Evolutionary conservation across 305 asterid species (phyloP).

Genomic region (Withania somnifera): DNA sequence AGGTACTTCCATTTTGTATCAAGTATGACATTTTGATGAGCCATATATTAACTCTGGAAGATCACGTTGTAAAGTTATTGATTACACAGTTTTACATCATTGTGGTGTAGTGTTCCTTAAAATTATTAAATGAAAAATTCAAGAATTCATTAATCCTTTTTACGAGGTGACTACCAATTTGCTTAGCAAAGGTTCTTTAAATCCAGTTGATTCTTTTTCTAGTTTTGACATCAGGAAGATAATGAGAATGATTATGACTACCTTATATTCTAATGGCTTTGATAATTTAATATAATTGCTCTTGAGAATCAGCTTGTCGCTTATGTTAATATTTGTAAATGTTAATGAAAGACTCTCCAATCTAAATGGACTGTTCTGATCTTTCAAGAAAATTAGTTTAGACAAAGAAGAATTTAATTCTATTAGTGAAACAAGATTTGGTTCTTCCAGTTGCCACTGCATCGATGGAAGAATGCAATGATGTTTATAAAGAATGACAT

Average conservation of each 20-base stretch:
- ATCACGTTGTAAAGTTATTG: background rate
- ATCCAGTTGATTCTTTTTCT: background rate
- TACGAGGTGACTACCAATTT: background rate
- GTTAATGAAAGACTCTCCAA: too few relatives aligned
- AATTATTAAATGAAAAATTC: background rate
- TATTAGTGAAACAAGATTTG: too few relatives aligned
- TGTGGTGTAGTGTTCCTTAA: background rate
- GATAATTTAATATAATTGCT: too few relatives aligned
- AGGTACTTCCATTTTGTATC: too few relatives aligned
- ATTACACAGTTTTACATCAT: background rate
- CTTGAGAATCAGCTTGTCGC: too few relatives aligned
- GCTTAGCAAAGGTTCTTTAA: background rate
- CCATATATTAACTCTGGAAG: background rate
- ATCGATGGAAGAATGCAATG: background rate
- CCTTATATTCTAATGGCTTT: too few relatives aligned
- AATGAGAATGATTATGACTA: background rate
- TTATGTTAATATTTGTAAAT: too few relatives aligned
- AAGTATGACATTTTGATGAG: background rate
- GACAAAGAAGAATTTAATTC: too few relatives aligned
- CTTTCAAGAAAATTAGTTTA: too few relatives aligned
- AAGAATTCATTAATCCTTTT: background rate
- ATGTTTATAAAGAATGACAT: background rate
- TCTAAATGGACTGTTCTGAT: too few relatives aligned
- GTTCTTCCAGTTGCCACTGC: too few relatives aligned
- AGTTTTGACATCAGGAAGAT: background rate